Conservation (phyloP, 805 yeast species). For the Zygosaccharomyces bailii region DNA sequence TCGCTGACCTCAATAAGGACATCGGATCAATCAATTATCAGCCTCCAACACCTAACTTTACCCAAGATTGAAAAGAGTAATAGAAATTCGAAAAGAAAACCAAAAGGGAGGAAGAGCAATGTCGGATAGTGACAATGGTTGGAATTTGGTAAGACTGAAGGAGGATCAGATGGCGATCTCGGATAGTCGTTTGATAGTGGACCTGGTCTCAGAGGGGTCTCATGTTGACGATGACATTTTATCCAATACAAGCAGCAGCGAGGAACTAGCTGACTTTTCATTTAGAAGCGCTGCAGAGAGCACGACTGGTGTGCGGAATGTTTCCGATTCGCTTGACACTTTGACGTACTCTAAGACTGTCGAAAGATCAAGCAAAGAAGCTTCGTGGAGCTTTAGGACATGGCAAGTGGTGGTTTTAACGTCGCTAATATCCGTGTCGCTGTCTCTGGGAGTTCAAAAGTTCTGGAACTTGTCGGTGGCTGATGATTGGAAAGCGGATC, state of each 20-base stretch:
- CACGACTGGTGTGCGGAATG: background rate
- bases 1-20: background rate
- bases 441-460: constrained; percentile 12
- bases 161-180: constrained; percentile 12
- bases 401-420: constrained; percentile 18
- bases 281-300: constrained; percentile 7
- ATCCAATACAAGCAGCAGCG: constrained; percentile 26
- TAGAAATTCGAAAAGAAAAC: too few relatives aligned
- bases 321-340: constrained; percentile 17
- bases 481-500: background rate
- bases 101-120: background rate
- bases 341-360: constrained; percentile 15
- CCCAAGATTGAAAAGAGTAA: too few relatives aligned
- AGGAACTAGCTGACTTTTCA: constrained; percentile 14
- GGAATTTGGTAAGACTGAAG: constrained; percentile 15
- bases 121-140: constrained; percentile 12
- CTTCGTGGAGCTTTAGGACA: constrained; percentile 8
- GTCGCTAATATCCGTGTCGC: constrained; percentile 15
- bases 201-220: constrained; percentile 14
- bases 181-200: constrained; percentile 8
- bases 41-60: too few relatives aligned
- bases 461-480: constrained; percentile 8
- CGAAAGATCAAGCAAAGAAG: background rate
- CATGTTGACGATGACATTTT: constrained; percentile 22
- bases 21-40: too few relatives aligned